Conservation (phyloP, 768 basidiomycete genomes). For the Serendipita sp. region DNA sequence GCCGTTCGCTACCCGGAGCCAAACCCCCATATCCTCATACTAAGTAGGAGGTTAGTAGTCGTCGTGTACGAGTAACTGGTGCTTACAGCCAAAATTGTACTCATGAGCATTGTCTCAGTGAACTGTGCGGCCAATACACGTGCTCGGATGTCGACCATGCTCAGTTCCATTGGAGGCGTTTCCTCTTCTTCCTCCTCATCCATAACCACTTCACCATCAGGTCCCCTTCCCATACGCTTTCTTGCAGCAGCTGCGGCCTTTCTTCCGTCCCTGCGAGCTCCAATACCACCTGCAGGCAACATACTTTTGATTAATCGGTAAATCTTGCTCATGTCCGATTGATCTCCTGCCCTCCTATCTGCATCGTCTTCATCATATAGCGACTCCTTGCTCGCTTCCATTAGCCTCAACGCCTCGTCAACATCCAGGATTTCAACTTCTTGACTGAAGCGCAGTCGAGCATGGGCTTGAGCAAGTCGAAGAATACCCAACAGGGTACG, state of each 20-base stretch:
- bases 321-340: conserved; percentile 67
- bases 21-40: conserved; percentile 79
- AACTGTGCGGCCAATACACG: conserved; percentile 76
- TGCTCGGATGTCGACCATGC: conserved; percentile 75
- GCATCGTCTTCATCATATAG: conserved; percentile 65
- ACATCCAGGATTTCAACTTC: conserved; percentile 74
- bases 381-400: conserved; percentile 93
- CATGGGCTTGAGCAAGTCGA: conserved; percentile 86
- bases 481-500: conserved; percentile 90
- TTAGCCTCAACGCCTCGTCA: conserved; percentile 88
- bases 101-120: conserved; percentile 80
- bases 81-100: conserved; percentile 64
- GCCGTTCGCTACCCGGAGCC: conserved; percentile 68
- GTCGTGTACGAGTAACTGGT: conserved; percentile 11
- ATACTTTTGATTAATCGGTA: conserved; percentile 85
- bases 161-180: conserved; percentile 45
- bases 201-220: conserved; percentile 47
- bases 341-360: conserved; percentile 49
- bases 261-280: conserved; percentile 22
- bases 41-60: conserved; percentile 20
- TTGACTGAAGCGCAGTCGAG: conserved; percentile 74
- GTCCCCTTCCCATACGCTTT: conserved; percentile 44
- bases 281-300: conserved; percentile 26
- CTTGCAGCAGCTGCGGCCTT: conserved; percentile 19
- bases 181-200: conserved; percentile 52